These are phyloP conservation scores for Cercis canadensis DNA, from an alignment of 306 rosid species.

Conservation along the genomic window DNA sequence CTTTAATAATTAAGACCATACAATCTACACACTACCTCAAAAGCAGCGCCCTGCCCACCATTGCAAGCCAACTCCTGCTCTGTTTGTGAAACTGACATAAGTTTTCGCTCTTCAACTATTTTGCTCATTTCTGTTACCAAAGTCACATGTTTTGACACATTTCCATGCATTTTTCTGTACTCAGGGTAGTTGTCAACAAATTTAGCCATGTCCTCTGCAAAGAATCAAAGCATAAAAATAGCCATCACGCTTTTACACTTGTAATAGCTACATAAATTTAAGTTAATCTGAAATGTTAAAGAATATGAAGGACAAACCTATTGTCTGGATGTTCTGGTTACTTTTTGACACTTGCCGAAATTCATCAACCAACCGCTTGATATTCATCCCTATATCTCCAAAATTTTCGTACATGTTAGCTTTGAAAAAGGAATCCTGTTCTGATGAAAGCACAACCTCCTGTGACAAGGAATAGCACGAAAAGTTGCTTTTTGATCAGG, in stretches of 20 bases:
- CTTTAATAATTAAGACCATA: constrained; percentile 13
- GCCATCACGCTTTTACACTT: constrained; percentile 6
- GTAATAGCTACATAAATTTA: constrained; percentile 21
- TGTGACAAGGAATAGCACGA: constrained; percentile 43
- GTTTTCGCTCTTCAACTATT: constrained; percentile 81
- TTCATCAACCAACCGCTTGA: constrained; percentile 91
- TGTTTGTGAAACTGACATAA: constrained; percentile 89
- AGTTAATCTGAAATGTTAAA: constrained; percentile 20
- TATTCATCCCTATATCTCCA: constrained; percentile 98
- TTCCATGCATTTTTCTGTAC: constrained; percentile 95
- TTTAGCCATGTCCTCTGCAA: constrained; percentile 95
- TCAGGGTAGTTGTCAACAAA: constrained; percentile 96
- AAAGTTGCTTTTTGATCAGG: constrained; percentile 26
- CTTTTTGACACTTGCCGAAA: constrained; percentile 88
- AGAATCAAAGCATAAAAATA: constrained; percentile 40
- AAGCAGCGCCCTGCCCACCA: constrained; percentile 95
- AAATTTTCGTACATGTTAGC: constrained; percentile 91
- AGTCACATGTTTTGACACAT: constrained; percentile 95
- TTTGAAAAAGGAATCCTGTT: constrained; percentile 90
- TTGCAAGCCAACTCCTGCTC: constrained; percentile 98
- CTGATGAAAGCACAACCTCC: constrained; percentile 97
- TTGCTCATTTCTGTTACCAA: constrained; percentile 97
- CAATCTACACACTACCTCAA: constrained; percentile 69
- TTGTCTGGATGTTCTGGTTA: constrained; percentile 91
- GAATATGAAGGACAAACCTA: constrained; percentile 67